Conservation (phyloP, 331 rosid genomes). For the Cucumis variabilis region DNA sequence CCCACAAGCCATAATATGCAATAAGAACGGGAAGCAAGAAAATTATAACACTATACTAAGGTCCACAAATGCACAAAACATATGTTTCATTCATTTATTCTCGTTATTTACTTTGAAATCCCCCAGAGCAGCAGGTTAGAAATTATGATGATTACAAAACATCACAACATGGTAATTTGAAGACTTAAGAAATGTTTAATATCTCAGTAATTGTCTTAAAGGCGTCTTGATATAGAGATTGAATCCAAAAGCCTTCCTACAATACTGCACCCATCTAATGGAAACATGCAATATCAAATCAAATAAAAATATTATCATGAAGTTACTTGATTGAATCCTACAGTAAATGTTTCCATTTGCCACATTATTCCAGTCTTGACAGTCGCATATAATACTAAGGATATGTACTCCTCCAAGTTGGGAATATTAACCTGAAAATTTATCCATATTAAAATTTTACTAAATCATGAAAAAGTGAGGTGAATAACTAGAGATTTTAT, state of each 20-base stretch:
- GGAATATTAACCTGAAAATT: constrained; percentile 79
- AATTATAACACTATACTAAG: neutral
- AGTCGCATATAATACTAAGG: constrained; percentile 82
- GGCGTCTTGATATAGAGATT: neutral
- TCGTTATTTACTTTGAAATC: neutral
- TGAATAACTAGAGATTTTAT: constrained; percentile 10
- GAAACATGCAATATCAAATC: neutral
- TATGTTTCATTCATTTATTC: neutral
- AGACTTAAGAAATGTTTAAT: neutral
- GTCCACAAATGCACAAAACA: neutral
- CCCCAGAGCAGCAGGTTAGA: constrained; percentile 1
- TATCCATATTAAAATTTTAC: constrained; percentile 12
- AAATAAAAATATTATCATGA: neutral
- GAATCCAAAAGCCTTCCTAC: neutral
- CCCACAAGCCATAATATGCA: neutral
- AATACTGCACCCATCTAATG: neutral
- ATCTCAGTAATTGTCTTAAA: neutral
- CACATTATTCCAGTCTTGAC: constrained; percentile 83
- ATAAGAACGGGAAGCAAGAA: constrained; percentile 10
- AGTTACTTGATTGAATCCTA: constrained; percentile 94
- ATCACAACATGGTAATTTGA: neutral
- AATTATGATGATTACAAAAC: neutral
- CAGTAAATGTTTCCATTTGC: constrained; percentile 92
- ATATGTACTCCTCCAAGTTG: constrained; percentile 89
- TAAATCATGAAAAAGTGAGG: neutral